Conservation (phyloP, 139 green algal species). For the Chlamydomonas incerta region DNA sequence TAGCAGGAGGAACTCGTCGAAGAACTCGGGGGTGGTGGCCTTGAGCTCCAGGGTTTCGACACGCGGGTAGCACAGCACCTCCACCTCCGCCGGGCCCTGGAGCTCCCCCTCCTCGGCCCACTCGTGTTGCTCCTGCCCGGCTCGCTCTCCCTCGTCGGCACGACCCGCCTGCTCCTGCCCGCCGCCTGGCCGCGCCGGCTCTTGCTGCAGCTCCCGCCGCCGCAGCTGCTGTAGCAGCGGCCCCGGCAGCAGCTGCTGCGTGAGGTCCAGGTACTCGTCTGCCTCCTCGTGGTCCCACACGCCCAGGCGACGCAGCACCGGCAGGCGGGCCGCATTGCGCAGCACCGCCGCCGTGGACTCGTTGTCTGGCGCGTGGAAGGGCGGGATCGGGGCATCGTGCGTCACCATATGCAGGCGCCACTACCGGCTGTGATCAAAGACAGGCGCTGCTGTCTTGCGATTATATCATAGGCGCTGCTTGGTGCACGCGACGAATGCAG, state of each 20-base stretch:
- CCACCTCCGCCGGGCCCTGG: not conserved
- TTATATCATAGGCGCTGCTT: too few relatives aligned
- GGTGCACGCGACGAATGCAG: too few relatives aligned
- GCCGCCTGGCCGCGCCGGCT: not conserved
- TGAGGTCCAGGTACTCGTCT: slow-evolving; percentile 12
- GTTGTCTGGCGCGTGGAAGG: slow-evolving; percentile 8
- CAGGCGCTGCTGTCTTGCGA: too few relatives aligned
- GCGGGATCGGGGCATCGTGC: too few relatives aligned
- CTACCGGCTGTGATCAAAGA: too few relatives aligned
- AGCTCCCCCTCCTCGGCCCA: too few relatives aligned
- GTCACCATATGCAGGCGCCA: too few relatives aligned
- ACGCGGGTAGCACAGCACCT: not conserved
- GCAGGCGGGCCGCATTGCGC: not conserved
- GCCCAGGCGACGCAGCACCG: slow-evolving; percentile 6
- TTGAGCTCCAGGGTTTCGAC: slow-evolving; percentile 4
- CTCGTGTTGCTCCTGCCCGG: not conserved
- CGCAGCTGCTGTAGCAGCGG: not conserved
- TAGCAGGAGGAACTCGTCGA: not conserved
- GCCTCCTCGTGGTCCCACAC: slow-evolving; percentile 41
- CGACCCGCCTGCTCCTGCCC: not conserved
- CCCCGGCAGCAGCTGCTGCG: not conserved
- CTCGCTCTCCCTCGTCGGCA: not conserved
- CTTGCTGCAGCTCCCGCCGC: not conserved
- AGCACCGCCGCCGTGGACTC: slow-evolving; percentile 6
- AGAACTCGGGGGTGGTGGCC: slow-evolving; percentile 27